Evolutionary conservation across 2,329 filamentous ascomycete species (phyloP).

Genomic region (Fusarium euwallaceae): DNA sequence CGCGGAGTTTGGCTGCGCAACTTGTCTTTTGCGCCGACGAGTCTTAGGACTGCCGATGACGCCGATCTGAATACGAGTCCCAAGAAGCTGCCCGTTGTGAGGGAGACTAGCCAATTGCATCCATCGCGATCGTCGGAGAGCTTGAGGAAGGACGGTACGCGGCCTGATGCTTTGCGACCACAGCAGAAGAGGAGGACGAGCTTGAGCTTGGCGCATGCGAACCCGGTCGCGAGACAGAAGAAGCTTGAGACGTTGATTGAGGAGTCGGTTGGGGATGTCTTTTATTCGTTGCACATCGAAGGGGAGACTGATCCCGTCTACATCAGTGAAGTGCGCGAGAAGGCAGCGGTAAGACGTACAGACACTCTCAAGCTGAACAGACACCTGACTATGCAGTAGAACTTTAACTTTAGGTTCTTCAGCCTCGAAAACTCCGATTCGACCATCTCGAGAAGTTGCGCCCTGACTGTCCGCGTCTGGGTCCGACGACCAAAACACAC

Average conservation of each 20-base stretch:
- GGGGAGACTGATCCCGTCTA: slow-evolving; percentile 82
- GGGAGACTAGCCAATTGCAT: slow-evolving; percentile 63
- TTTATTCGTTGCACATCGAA: slow-evolving; percentile 85
- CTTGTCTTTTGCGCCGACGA: slow-evolving; percentile 74
- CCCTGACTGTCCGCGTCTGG: slow-evolving; percentile 81
- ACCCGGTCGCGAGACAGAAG: slow-evolving; percentile 72
- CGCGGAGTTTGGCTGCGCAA: slow-evolving; percentile 90
- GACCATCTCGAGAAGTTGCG: slow-evolving; percentile 73
- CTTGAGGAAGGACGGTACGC: slow-evolving; percentile 54
- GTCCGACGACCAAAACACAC: slow-evolving; percentile 64
- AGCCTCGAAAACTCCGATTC: slow-evolving; percentile 76
- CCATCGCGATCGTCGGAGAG: slow-evolving; percentile 69
- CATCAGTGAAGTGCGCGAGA: slow-evolving; percentile 83
- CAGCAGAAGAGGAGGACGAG: slow-evolving; percentile 60
- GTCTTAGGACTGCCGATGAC: slow-evolving; percentile 81
- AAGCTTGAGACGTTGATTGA: slow-evolving; percentile 81
- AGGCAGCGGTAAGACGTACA: slow-evolving; percentile 71
- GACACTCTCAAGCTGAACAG: neutral
- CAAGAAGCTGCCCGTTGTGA: slow-evolving; percentile 71
- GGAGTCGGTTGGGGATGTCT: slow-evolving; percentile 83
- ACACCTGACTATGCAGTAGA: slow-evolving; percentile 58
- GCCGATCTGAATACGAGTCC: slow-evolving; percentile 78
- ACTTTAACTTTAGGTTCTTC: slow-evolving; percentile 90
- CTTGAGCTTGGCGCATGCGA: slow-evolving; percentile 62
- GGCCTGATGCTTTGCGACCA: slow-evolving; percentile 55